These are phyloP conservation scores for Sesbania bispinosa DNA, from an alignment of 306 rosid genomes.

Conservation along the genomic window DNA sequence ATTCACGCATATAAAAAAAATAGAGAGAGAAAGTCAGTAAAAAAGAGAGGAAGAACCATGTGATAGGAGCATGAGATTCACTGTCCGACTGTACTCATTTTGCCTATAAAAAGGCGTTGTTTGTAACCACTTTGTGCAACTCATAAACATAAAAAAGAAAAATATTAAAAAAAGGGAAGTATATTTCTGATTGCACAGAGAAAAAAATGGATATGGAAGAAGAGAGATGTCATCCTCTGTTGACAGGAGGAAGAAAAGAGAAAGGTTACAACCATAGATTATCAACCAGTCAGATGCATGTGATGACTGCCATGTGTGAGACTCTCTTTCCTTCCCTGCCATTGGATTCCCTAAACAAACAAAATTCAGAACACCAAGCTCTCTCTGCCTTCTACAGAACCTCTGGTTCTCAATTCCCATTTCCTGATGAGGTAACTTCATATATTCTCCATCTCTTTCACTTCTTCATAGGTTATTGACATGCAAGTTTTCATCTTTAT, in stretches of 20 bases:
- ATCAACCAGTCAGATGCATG: conserved; percentile 55
- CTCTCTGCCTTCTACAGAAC: conserved; percentile 42
- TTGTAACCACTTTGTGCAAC: neutral
- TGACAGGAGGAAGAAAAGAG: conserved; percentile 46
- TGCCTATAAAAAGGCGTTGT: neutral
- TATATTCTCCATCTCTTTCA: neutral
- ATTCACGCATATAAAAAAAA: too few species aligned
- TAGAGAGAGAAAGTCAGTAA: too few species aligned
- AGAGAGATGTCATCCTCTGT: conserved; percentile 40
- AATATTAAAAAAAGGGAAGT: neutral
- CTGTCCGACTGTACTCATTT: too few species aligned
- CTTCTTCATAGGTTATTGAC: neutral
- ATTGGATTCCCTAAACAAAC: neutral
- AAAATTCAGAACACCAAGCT: conserved; percentile 17
- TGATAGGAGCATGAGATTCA: too few species aligned
- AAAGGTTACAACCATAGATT: conserved; percentile 57
- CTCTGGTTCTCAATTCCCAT: conserved; percentile 58
- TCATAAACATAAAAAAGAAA: neutral
- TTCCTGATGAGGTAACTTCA: conserved; percentile 74
- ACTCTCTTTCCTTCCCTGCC: conserved; percentile 66
- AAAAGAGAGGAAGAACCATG: too few species aligned
- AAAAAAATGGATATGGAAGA: conserved; percentile 33
- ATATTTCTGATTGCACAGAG: neutral
- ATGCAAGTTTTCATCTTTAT: neutral
- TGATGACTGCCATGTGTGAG: conserved; percentile 65